Conservation (phyloP, 176 grass and related monocot genomes). For the Luzula sylvatica region DNA sequence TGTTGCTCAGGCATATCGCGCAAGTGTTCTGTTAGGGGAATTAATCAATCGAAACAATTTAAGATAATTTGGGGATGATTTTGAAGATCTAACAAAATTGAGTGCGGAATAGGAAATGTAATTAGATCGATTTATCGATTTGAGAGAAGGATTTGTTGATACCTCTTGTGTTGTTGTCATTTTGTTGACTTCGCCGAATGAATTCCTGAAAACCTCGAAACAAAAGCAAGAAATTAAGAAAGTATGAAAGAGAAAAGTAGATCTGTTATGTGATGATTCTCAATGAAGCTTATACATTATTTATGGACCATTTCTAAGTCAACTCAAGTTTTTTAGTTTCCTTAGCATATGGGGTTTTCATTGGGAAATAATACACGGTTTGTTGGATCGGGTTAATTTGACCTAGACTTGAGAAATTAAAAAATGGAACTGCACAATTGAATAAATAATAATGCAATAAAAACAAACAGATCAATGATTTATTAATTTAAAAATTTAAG, state of each 20-base stretch:
- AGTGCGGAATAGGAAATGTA: too few relatives aligned
- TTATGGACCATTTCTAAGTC: not conserved
- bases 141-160: too few relatives aligned
- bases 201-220: not conserved
- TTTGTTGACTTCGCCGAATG: not conserved
- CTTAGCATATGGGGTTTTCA: not conserved
- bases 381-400: not conserved
- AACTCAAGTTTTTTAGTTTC: not conserved
- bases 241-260: not conserved
- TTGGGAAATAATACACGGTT: not conserved
- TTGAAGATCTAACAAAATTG: too few relatives aligned
- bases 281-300: not conserved
- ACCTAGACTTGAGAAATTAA: not conserved
- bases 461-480: slow-evolving; percentile 5
- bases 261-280: not conserved
- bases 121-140: too few relatives aligned
- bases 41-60: too few relatives aligned
- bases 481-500: not conserved
- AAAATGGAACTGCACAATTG: not conserved
- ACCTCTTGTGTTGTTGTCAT: too few relatives aligned
- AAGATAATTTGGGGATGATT: too few relatives aligned
- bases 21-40: slow-evolving; percentile 33
- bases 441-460: not conserved
- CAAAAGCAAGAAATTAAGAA: slow-evolving; percentile 10
- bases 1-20: slow-evolving; percentile 42